Percentiles rank a stretch among this genome's conserved stretches.
phyloP scores from a whole-genome alignment of 2,329 filamentous ascomycete genomes.

The Cercospora nicotianae region DNA sequence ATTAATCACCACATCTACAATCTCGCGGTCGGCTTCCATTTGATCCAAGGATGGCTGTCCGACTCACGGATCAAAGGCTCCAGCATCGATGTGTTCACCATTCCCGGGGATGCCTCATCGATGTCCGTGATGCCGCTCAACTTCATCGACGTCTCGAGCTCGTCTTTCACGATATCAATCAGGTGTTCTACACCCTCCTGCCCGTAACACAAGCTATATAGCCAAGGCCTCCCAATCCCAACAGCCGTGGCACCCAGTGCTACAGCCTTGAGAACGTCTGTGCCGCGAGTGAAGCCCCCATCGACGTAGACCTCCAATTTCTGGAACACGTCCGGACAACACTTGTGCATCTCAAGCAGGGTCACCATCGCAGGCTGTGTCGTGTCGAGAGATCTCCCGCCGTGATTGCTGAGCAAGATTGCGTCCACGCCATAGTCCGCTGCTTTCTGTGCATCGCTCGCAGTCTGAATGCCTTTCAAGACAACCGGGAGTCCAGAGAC shows the following conservation, averaged over 20 bases:
- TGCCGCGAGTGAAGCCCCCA: constrained; percentile 52
- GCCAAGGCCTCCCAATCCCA: constrained; percentile 57
- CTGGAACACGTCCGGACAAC: constrained; percentile 57
- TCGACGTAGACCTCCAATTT: constrained; percentile 53
- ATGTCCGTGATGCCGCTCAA: constrained; percentile 63
- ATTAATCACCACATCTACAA: constrained; percentile 12
- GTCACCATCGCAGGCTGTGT: constrained; percentile 56
- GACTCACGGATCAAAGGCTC: constrained; percentile 26
- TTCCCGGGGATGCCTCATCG: constrained; percentile 59
- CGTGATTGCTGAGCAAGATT: constrained; percentile 56
- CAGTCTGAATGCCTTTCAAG: constrained; percentile 59
- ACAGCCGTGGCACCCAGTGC: constrained; percentile 59
- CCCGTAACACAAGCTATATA: constrained; percentile 63
- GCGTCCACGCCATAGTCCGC: constrained; percentile 50
- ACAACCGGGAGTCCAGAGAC: constrained; percentile 65
- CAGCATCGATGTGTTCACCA: constrained; percentile 49
- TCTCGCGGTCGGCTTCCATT: constrained; percentile 26
- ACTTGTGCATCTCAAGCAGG: constrained; percentile 63
- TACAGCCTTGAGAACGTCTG: constrained; percentile 54
- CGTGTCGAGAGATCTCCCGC: constrained; percentile 52
- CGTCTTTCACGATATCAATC: constrained; percentile 50
- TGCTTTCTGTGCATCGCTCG: constrained; percentile 50
- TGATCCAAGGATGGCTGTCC: constrained; percentile 29
- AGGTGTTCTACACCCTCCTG: constrained; percentile 48
- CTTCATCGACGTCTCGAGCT: constrained; percentile 65